Evolutionary conservation across 2,329 filamentous ascomycete genomes (phyloP).

Genomic region (Lomentospora prolificans): DNA sequence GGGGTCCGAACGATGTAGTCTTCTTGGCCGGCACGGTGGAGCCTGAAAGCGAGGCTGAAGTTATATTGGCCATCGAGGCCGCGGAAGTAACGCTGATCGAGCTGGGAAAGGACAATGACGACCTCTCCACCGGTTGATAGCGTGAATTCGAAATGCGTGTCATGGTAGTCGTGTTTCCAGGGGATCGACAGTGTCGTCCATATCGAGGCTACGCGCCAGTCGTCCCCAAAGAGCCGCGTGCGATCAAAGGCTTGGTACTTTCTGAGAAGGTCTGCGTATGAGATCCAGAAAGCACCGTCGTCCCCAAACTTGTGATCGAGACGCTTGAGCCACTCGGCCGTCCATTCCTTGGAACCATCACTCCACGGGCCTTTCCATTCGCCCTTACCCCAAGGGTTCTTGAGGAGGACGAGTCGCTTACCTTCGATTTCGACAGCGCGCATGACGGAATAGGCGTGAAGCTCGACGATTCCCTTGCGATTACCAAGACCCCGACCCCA

Average conservation of each 20-base stretch:
- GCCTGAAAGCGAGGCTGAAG: conserved; percentile 43
- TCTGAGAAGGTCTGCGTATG: conserved; percentile 47
- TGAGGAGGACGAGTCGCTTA: conserved; percentile 53
- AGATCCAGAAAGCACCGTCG: conserved; percentile 58
- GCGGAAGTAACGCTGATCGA: conserved; percentile 47
- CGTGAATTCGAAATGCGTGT: conserved; percentile 42
- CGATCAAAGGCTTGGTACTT: conserved; percentile 50
- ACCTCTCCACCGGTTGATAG: conserved; percentile 38
- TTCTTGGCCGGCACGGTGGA: conserved; percentile 38
- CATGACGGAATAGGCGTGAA: conserved; percentile 52
- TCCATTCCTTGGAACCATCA: conserved; percentile 80
- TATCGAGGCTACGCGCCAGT: conserved; percentile 38
- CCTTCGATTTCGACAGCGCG: conserved; percentile 45
- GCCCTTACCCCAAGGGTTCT: conserved; percentile 71
- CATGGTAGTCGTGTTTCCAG: conserved; percentile 46
- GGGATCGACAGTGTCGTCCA: conserved; percentile 45
- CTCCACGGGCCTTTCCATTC: conserved; percentile 78
- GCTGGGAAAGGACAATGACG: conserved; percentile 46
- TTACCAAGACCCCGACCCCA: conserved; percentile 53
- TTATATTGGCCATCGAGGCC: conserved; percentile 47
- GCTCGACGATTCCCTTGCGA: conserved; percentile 47
- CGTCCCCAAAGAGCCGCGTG: conserved; percentile 45
- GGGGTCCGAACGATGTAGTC: conserved; percentile 47
- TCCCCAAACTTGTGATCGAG: conserved; percentile 67
- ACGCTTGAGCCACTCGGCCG: conserved; percentile 64